Evolutionary conservation across 257 asterid genomes (phyloP).

Genomic region (Linderniella brevidens): DNA sequence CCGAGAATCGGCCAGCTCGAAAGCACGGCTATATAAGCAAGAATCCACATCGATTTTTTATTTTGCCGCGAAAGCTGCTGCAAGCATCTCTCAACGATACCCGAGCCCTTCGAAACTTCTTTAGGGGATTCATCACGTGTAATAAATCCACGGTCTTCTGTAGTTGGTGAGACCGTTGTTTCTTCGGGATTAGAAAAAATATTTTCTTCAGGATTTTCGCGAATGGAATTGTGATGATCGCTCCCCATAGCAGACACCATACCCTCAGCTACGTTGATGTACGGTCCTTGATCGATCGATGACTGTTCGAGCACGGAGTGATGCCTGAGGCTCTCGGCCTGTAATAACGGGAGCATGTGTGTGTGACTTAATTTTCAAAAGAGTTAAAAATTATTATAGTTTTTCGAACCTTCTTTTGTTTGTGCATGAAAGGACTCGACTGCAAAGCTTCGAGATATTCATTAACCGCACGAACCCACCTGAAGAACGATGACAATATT

Average conservation of each 20-base stretch:
- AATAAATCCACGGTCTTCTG: constrained; percentile 5
- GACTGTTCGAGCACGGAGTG: constrained; percentile 24
- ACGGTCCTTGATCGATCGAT: constrained; percentile 55
- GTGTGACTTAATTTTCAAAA: background rate
- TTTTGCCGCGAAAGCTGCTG: constrained; percentile 33
- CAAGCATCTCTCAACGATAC: constrained; percentile 31
- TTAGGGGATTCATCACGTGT: constrained; percentile 10
- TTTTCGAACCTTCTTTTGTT: constrained; percentile 22
- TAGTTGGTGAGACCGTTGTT: constrained; percentile 7
- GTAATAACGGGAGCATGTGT: background rate
- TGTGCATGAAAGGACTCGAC: constrained; percentile 37
- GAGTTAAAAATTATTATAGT: background rate
- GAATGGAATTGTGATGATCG: constrained; percentile 23
- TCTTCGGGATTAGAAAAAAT: background rate
- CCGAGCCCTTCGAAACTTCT: constrained; percentile 12
- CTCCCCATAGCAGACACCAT: constrained; percentile 13
- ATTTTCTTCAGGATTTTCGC: constrained; percentile 12
- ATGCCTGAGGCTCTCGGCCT: constrained; percentile 23
- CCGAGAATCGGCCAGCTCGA: constrained; percentile 72
- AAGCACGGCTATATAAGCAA: constrained; percentile 46
- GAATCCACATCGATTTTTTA: constrained; percentile 47
- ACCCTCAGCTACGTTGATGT: constrained; percentile 30
- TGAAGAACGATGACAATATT: constrained; percentile 6
- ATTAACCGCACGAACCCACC: constrained; percentile 75
- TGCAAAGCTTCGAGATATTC: constrained; percentile 37